Evolutionary conservation across 345 rosid genomes (phyloP), one percentile per base, ranked within the genome.

Genomic region (Microthlaspi erraticum): DNA sequence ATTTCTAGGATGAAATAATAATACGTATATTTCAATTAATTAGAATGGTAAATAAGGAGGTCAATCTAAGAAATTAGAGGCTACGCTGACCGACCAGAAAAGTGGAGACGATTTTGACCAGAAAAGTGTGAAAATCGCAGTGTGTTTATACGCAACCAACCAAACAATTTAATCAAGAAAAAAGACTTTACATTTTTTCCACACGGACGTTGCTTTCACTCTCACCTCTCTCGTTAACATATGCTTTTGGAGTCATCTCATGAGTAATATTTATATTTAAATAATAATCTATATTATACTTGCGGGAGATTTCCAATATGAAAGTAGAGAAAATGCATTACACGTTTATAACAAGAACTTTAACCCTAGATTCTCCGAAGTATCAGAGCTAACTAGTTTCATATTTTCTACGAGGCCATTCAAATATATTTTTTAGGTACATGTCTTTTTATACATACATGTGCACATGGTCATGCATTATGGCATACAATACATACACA

Each of bases 131-230:
- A 64, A 56, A 13, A 33, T 48, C 14, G 33, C 10, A 46, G 31
- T 38, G 71, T 65, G 71, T 73, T 73, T 57, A 64, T 29, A 73
- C 52, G 39, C 44, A n/a, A 55, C 57, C 41, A 69, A 71, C 38
- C 75, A 38, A 42, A 51, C 61, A 19, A n/a, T 61, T 72, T 6
- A 42, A 62, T 19, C 18, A 53, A n/a, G 4, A 26, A 61, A 42
- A 19, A 5, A 42, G 62, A 26, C 76, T 49, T 62, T 45, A 26
- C 29, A 32, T 55, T 46, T 72, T n/a, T 31, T 65, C 77, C 71
- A 65, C 77, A 48, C 66, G 53, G 42, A 65, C 71, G 77, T 73
- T 57, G 53, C 66, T 73, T 73, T 73, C 77, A 31, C 44, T 16
- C 42, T 62, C 59, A 63, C 36, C 17, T 70, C 7, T n/a, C n/a